Percentiles rank a stretch among this genome's conserved stretches.
phyloP scores from a whole-genome alignment of 495 filamentous ascomycete genomes.

The Cercophora sp. region DNA sequence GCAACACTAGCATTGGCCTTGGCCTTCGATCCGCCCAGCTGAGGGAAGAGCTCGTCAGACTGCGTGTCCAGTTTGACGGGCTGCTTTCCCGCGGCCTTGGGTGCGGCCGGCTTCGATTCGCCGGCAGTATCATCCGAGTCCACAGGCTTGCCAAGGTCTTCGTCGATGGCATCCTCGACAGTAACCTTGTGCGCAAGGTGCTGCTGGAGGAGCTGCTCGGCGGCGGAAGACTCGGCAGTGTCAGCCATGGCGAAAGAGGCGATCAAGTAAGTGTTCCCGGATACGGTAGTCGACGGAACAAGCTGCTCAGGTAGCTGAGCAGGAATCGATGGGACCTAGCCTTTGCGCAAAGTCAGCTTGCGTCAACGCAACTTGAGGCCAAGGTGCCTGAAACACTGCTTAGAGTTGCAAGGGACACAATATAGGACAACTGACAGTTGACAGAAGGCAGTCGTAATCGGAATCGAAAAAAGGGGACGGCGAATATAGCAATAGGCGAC shows the following conservation, averaged over 20 bases:
- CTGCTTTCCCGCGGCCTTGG: slow-evolving; percentile 62
- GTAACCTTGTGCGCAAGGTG: slow-evolving; percentile 69
- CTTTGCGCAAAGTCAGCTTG: neutral
- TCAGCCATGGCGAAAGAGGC: slow-evolving; percentile 25
- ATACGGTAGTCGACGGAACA: neutral
- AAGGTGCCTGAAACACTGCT: too few species aligned
- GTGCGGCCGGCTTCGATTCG: slow-evolving; percentile 35
- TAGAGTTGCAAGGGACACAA: too few species aligned
- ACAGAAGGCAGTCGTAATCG: too few species aligned
- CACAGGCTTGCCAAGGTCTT: slow-evolving; percentile 56
- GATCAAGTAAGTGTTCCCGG: slow-evolving; percentile 11
- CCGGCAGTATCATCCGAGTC: slow-evolving; percentile 31
- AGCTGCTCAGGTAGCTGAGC: slow-evolving; percentile 7
- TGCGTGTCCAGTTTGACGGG: slow-evolving; percentile 66
- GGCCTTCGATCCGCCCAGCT: slow-evolving; percentile 67
- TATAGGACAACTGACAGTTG: too few species aligned
- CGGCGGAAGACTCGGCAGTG: slow-evolving; percentile 51
- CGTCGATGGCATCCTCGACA: slow-evolving; percentile 76
- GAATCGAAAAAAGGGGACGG: too few species aligned
- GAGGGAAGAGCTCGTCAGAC: slow-evolving; percentile 87
- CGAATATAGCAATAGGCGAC: neutral
- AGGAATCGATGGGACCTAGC: neutral
- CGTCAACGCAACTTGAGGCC: too few species aligned
- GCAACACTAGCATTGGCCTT: slow-evolving; percentile 56
- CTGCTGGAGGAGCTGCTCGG: slow-evolving; percentile 73